These are phyloP conservation scores for Cucumis melo DNA, from an alignment of 306 rosid genomes.

Conservation along the genomic window DNA sequence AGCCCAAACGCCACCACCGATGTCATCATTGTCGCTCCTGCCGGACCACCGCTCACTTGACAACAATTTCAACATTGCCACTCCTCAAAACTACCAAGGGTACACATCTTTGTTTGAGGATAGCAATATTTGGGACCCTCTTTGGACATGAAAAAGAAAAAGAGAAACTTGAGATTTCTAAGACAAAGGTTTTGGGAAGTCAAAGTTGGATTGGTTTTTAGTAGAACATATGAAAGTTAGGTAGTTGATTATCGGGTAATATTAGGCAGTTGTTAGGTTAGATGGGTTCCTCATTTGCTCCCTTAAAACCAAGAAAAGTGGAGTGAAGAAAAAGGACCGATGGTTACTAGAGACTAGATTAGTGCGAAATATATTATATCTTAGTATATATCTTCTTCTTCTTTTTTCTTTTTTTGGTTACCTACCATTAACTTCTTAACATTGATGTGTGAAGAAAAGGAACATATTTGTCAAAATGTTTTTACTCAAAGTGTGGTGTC, in stretches of 20 bases:
- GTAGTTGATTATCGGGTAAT: conserved; percentile 1
- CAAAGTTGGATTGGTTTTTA: not conserved
- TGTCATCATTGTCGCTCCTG: not conserved
- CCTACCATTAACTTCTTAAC: conserved; percentile 4
- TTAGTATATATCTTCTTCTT: not conserved
- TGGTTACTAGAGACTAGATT: not conserved
- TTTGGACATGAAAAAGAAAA: not conserved
- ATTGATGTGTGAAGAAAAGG: not conserved
- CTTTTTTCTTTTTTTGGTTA: not conserved
- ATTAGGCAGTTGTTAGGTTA: not conserved
- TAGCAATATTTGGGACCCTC: not conserved
- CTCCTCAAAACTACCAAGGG: not conserved
- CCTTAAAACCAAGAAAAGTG: conserved; percentile 3
- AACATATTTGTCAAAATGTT: not conserved
- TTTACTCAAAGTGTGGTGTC: not conserved
- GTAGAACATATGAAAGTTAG: not conserved
- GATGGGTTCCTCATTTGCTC: not conserved
- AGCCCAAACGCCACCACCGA: not conserved
- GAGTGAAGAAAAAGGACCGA: conserved; percentile 1
- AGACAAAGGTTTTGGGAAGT: not conserved
- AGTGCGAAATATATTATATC: not conserved
- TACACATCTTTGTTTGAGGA: not conserved
- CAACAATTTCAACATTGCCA: not conserved
- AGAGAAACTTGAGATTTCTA: not conserved
- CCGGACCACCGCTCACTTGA: not conserved